A percentile compares a stretch with the other conserved stretches of the same genome.
Conservation (phyloP, 768 basidiomycete species). For the Auricularia sp. region DNA sequence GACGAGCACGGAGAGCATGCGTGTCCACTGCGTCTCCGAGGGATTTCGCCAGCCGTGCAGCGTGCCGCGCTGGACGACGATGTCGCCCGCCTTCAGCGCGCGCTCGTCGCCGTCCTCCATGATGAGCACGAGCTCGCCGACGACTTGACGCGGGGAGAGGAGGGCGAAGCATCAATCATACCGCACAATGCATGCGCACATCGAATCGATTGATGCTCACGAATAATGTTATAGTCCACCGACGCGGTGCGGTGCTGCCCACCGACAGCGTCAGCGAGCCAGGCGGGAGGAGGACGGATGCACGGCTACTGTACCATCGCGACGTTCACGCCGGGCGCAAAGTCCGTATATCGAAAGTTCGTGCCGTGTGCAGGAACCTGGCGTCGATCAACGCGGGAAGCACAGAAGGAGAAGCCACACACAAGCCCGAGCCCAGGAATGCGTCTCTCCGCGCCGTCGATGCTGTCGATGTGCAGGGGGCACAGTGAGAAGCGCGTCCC, state of each 20-base stretch:
- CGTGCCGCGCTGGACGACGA: conserved; percentile 47
- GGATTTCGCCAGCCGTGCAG: conserved; percentile 58
- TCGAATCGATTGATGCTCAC: conserved; percentile 21
- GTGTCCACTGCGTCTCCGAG: conserved; percentile 33
- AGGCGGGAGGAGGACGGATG: too few relatives aligned
- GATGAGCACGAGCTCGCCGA: conserved; percentile 45
- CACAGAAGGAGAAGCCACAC: conserved; percentile 12
- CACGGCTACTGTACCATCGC: conserved; percentile 33
- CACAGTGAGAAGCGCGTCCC: neutral
- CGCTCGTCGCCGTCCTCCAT: conserved; percentile 48
- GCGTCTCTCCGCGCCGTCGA: conserved; percentile 43
- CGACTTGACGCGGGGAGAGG: conserved; percentile 25
- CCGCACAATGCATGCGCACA: too few relatives aligned
- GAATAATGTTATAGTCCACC: conserved; percentile 51
- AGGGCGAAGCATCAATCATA: too few relatives aligned
- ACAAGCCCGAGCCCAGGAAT: conserved; percentile 32
- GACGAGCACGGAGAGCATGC: conserved; percentile 45
- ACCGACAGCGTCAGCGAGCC: neutral
- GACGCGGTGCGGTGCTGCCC: conserved; percentile 39
- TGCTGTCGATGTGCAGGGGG: conserved; percentile 20
- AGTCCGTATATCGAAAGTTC: conserved; percentile 42
- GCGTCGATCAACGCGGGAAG: neutral
- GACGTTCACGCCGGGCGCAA: conserved; percentile 41
- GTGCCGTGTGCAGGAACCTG: conserved; percentile 26
- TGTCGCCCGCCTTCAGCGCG: conserved; percentile 44